Conservation (phyloP, 495 filamentous ascomycete species). For the Penicillium pulvis region DNA sequence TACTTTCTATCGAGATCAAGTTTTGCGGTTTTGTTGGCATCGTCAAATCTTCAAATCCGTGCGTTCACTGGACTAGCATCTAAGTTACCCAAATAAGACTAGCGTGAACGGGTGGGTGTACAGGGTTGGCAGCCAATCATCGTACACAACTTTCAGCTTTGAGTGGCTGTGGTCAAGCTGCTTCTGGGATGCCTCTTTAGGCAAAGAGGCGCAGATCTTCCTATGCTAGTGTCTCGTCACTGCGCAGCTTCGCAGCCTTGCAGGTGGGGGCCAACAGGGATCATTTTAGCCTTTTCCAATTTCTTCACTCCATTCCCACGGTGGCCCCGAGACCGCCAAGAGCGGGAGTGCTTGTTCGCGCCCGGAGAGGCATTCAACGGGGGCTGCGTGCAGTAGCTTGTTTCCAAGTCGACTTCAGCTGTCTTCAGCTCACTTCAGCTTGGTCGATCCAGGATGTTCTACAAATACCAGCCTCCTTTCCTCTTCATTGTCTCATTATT, state of each 20-base stretch:
- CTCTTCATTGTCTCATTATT: not conserved
- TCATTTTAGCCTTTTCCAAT: not conserved
- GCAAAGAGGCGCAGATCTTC: constrained; percentile 1
- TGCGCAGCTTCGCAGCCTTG: not conserved
- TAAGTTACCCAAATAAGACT: not conserved
- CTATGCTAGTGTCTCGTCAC: not conserved
- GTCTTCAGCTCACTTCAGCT: constrained; percentile 1
- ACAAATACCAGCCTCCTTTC: not conserved
- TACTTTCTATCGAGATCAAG: not conserved
- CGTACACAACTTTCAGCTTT: not conserved
- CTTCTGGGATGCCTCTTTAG: not conserved
- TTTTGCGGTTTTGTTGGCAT: not conserved
- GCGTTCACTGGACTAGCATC: constrained; percentile 7
- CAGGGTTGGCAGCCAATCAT: constrained; percentile 2
- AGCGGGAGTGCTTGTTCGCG: not conserved
- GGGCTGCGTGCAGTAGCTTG: constrained; percentile 1
- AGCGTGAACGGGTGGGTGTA: not conserved
- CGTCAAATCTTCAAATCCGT: not conserved
- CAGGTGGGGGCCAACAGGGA: not conserved
- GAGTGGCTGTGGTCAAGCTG: not conserved
- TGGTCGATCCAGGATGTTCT: not conserved
- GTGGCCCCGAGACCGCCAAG: not conserved
- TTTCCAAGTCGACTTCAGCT: constrained; percentile 2
- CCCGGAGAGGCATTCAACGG: not conserved
- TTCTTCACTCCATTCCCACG: not conserved